A percentile compares a stretch with the other conserved stretches of the same genome.
Evolutionary conservation across 495 filamentous ascomycete species (phyloP).

Genomic region (Mytilinidion resinicola): DNA sequence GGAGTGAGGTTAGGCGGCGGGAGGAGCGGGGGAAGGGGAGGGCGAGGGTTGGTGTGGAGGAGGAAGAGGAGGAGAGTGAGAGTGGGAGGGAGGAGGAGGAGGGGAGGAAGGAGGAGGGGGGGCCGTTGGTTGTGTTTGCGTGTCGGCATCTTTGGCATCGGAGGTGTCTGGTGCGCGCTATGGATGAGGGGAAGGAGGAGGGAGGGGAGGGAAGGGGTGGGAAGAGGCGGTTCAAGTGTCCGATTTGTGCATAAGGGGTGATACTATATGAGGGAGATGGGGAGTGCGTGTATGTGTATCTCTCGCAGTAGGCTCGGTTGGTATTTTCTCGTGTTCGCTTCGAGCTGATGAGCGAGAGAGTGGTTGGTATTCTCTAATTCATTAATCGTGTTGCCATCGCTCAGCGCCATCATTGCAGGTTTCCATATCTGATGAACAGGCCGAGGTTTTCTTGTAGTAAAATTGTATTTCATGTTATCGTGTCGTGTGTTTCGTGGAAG

Average conservation of each 20-base stretch:
- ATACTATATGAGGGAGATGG: background rate
- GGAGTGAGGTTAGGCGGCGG: conserved; percentile 15
- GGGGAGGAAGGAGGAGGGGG: conserved; percentile 7
- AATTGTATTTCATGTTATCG: too few species aligned
- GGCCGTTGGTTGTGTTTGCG: conserved; percentile 37
- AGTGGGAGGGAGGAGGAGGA: conserved; percentile 18
- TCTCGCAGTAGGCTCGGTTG: background rate
- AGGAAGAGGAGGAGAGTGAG: background rate
- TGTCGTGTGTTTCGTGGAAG: too few species aligned
- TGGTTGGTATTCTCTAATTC: too few species aligned
- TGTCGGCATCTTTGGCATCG: conserved; percentile 38
- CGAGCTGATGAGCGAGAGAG: too few species aligned
- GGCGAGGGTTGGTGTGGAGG: conserved; percentile 17
- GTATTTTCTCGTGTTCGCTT: background rate
- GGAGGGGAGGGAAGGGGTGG: background rate
- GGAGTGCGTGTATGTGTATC: conserved; percentile 2
- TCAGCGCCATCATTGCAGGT: too few species aligned
- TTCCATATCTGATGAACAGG: too few species aligned
- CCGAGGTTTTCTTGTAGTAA: too few species aligned
- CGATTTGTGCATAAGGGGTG: conserved; percentile 23
- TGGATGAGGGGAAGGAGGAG: conserved; percentile 2
- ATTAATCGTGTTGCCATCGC: too few species aligned
- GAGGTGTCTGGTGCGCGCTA: conserved; percentile 29
- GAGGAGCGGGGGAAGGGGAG: conserved; percentile 22
- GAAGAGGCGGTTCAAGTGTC: conserved; percentile 16